These are phyloP conservation scores for Dictyostelium citrinum DNA, from an alignment of 78 protist genomes.

Conservation along the genomic window DNA sequence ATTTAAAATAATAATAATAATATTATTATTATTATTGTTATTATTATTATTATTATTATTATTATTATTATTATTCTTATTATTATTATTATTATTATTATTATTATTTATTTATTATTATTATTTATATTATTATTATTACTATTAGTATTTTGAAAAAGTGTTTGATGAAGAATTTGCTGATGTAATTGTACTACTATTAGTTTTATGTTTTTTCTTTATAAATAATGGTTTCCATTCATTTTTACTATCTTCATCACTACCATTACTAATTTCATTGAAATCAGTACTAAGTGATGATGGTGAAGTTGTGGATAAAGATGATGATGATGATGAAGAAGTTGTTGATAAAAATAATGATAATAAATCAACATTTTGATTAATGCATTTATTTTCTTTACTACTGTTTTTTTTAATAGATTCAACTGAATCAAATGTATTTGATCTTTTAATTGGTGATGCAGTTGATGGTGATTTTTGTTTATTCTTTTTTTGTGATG, in stretches of 20 bases:
- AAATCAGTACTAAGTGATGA: neutral
- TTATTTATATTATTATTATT: neutral
- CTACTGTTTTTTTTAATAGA: neutral
- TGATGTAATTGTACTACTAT: neutral
- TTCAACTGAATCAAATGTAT: neutral
- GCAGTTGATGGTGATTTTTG: neutral
- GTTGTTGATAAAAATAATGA: constrained; percentile 18
- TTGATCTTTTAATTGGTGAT: constrained; percentile 10
- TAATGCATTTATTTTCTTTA: neutral
- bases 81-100: neutral
- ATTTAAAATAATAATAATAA: neutral
- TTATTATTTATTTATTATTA: neutral
- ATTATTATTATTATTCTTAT: neutral
- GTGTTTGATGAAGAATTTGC: neutral
- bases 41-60: neutral
- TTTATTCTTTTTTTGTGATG: neutral
- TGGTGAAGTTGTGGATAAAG: neutral
- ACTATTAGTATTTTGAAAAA: neutral
- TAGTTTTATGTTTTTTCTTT: neutral
- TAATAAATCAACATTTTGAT: neutral
- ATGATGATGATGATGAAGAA: neutral
- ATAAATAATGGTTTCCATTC: neutral
- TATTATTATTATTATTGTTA: neutral
- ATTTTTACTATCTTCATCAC: neutral
- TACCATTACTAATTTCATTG: neutral